These are phyloP conservation scores for Claviceps monticola DNA, from an alignment of 2,329 filamentous ascomycete species.

Conservation along the genomic window DNA sequence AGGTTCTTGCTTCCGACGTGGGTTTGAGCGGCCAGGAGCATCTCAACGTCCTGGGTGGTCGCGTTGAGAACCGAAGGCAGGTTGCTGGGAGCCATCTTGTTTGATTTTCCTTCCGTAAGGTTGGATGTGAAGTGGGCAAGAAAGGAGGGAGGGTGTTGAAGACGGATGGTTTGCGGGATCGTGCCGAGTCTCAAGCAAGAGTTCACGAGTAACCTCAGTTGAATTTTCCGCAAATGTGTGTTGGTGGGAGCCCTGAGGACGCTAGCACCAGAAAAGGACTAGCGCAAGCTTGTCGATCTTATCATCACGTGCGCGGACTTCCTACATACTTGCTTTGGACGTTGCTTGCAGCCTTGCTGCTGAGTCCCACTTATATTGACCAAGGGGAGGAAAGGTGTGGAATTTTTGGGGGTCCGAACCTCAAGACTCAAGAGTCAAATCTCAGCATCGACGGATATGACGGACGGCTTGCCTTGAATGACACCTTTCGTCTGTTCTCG, in stretches of 20 bases:
- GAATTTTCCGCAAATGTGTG: slow-evolving; percentile 27
- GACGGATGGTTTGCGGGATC: slow-evolving; percentile 9
- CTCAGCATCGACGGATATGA: neutral
- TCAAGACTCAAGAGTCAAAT: neutral
- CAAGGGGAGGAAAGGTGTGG: slow-evolving; percentile 5
- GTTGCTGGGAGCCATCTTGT: slow-evolving; percentile 90
- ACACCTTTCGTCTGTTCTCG: neutral
- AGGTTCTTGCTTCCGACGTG: slow-evolving; percentile 99
- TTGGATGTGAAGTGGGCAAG: slow-evolving; percentile 15
- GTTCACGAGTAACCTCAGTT: slow-evolving; percentile 23
- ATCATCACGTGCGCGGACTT: slow-evolving; percentile 17
- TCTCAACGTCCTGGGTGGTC: slow-evolving; percentile 97
- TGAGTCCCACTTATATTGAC: neutral
- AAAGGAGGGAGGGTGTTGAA: slow-evolving; percentile 13
- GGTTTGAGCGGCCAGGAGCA: slow-evolving; percentile 91
- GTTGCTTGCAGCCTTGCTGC: neutral
- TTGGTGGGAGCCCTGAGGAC: slow-evolving; percentile 20
- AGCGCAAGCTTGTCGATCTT: slow-evolving; percentile 7
- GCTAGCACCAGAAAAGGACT: slow-evolving; percentile 14
- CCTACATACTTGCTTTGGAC: slow-evolving; percentile 14
- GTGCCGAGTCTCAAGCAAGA: slow-evolving; percentile 21
- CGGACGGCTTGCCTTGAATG: neutral
- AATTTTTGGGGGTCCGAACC: slow-evolving; percentile 20
- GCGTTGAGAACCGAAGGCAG: slow-evolving; percentile 93
- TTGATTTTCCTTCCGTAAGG: slow-evolving; percentile 25